phyloP scores from a whole-genome alignment of 2,329 filamentous ascomycete species.

The Pseudocercospora eumusae region DNA sequence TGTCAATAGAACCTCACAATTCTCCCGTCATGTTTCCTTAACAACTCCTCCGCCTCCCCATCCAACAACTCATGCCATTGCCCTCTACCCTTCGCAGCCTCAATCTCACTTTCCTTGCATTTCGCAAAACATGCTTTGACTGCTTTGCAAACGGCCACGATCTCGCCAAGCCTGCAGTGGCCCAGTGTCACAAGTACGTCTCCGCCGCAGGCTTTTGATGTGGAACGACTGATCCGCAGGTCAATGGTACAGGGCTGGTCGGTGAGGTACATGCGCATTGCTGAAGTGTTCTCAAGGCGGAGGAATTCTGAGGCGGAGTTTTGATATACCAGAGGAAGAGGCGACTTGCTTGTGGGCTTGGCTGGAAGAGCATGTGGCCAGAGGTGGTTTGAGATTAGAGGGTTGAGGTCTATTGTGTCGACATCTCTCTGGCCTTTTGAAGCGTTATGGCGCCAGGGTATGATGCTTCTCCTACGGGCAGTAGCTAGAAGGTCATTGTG shows the following conservation, averaged over 20 bases:
- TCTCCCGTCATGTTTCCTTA: not conserved
- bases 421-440: not conserved
- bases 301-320: not conserved
- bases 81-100: not conserved
- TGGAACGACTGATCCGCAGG: not conserved
- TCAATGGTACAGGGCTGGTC: not conserved
- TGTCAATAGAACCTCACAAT: not conserved
- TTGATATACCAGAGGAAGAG: not conserved
- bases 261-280: conserved; percentile 1
- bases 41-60: not conserved
- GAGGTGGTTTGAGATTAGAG: not conserved
- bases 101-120: not conserved
- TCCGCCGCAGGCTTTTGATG: not conserved
- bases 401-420: not conserved
- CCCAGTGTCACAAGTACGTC: not conserved
- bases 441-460: not conserved
- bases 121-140: not conserved
- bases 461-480: not conserved
- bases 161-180: conserved; percentile 2
- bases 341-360: not conserved
- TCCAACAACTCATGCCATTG: not conserved
- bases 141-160: not conserved
- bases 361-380: not conserved
- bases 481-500: not conserved
- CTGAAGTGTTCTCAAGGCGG: not conserved